These are phyloP conservation scores for Ogataea allantospora DNA, from an alignment of 805 yeast genomes.

Conservation along the genomic window DNA sequence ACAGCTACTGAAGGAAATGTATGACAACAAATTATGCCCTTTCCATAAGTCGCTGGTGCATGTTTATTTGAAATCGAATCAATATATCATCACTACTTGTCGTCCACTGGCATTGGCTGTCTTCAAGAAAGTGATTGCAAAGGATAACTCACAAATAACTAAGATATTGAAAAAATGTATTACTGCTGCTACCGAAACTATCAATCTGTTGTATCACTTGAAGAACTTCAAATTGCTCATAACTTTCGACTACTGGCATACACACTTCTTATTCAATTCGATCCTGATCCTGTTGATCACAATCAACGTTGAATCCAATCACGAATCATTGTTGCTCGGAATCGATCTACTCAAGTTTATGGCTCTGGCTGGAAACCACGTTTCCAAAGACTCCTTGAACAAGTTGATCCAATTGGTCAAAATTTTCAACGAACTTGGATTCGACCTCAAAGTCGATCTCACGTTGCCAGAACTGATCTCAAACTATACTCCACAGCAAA, in stretches of 20 bases:
- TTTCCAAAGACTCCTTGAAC: slow-evolving; percentile 26
- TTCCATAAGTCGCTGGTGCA: slow-evolving; percentile 30
- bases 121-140: slow-evolving; percentile 30
- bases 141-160: slow-evolving; percentile 22
- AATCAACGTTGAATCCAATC: slow-evolving; percentile 14
- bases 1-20: slow-evolving; percentile 21
- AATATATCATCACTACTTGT: slow-evolving; percentile 35
- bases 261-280: slow-evolving; percentile 38
- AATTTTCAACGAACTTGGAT: slow-evolving; percentile 23
- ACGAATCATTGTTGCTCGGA: slow-evolving; percentile 17
- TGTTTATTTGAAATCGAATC: slow-evolving; percentile 36
- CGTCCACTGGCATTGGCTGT: slow-evolving; percentile 37
- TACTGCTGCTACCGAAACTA: slow-evolving; percentile 33
- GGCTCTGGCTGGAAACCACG: slow-evolving; percentile 30
- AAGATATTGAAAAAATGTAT: slow-evolving; percentile 32
- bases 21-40: slow-evolving; percentile 16
- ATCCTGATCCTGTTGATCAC: slow-evolving; percentile 31
- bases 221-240: slow-evolving; percentile 31
- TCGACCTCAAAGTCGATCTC: slow-evolving; percentile 16
- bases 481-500: slow-evolving; percentile 8
- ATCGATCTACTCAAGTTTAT: slow-evolving; percentile 28
- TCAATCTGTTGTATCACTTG: slow-evolving; percentile 30
- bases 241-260: slow-evolving; percentile 41
- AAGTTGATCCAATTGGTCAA: slow-evolving; percentile 24
- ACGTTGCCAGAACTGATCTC: slow-evolving; percentile 13